Evolutionary conservation across 2,329 filamentous ascomycete genomes (phyloP).

Genomic region (Curvularia spicifera): DNA sequence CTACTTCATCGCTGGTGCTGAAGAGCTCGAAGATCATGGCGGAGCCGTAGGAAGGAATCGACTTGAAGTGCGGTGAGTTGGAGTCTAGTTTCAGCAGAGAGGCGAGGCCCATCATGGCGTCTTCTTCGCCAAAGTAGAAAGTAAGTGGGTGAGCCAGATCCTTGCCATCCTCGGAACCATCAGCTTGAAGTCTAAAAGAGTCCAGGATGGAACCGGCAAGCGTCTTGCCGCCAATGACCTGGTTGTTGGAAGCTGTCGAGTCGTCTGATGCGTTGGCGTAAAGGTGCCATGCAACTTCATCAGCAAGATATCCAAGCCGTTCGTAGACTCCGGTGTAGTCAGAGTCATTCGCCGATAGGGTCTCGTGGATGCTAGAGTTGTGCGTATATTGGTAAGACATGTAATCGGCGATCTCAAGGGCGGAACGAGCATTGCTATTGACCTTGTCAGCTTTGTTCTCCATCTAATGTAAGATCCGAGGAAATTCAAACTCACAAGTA

Average conservation of each 20-base stretch:
- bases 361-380: slow-evolving; percentile 53
- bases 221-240: slow-evolving; percentile 42
- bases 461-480: background rate
- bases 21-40: slow-evolving; percentile 54
- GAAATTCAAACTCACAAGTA: background rate
- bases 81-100: slow-evolving; percentile 35
- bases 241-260: slow-evolving; percentile 24
- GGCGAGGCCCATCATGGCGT: slow-evolving; percentile 43
- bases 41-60: slow-evolving; percentile 40
- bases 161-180: slow-evolving; percentile 8
- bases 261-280: slow-evolving; percentile 52
- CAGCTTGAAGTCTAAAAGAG: slow-evolving; percentile 32
- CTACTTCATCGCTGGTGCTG: slow-evolving; percentile 36
- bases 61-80: slow-evolving; percentile 26
- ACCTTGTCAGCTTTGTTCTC: slow-evolving; percentile 4
- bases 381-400: slow-evolving; percentile 61
- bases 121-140: slow-evolving; percentile 48
- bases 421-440: slow-evolving; percentile 58
- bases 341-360: slow-evolving; percentile 40
- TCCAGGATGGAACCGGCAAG: slow-evolving; percentile 36
- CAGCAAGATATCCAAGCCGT: slow-evolving; percentile 53
- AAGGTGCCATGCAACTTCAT: slow-evolving; percentile 54
- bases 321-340: slow-evolving; percentile 31
- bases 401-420: slow-evolving; percentile 63
- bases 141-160: slow-evolving; percentile 51